These are phyloP conservation scores for Thelonectria rubi DNA, from an alignment of 2,329 filamentous ascomycete species.

Conservation along the genomic window DNA sequence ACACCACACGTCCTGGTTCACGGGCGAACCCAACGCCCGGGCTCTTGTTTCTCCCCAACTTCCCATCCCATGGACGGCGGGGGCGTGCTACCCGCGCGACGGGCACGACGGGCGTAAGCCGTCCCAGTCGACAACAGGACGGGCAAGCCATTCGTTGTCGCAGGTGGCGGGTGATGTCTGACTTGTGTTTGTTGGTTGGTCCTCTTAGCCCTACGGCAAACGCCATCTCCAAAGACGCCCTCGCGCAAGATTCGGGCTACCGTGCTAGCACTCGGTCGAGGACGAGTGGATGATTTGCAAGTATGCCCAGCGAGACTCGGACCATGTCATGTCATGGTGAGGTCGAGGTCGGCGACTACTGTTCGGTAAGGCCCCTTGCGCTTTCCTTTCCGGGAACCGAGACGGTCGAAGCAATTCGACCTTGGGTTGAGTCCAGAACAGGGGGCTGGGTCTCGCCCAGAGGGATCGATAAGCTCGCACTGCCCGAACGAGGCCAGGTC, in stretches of 20 bases:
- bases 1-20: conserved; percentile 10
- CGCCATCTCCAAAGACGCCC: conserved; percentile 4
- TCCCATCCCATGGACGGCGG: conserved; percentile 14
- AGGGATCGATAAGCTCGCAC: conserved; percentile 32
- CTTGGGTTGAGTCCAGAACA: conserved; percentile 8
- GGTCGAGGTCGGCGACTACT: conserved; percentile 13
- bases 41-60: conserved; percentile 34
- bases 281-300: background rate
- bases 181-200: conserved; percentile 7
- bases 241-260: conserved; percentile 17
- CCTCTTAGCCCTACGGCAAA: conserved; percentile 5
- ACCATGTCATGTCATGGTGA: conserved; percentile 5
- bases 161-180: conserved; percentile 17
- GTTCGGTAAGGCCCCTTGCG: background rate
- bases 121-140: conserved; percentile 23
- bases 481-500: conserved; percentile 5
- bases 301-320: conserved; percentile 4
- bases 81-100: conserved; percentile 36
- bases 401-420: conserved; percentile 5
- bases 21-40: conserved; percentile 38
- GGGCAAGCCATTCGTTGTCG: conserved; percentile 3
- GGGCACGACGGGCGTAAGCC: conserved; percentile 39
- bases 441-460: conserved; percentile 8
- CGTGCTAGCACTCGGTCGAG: background rate
- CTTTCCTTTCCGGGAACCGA: conserved; percentile 18